phyloP scores from a whole-genome alignment of 2,329 filamentous ascomycete genomes.

The Penicillium janthinellum region DNA sequence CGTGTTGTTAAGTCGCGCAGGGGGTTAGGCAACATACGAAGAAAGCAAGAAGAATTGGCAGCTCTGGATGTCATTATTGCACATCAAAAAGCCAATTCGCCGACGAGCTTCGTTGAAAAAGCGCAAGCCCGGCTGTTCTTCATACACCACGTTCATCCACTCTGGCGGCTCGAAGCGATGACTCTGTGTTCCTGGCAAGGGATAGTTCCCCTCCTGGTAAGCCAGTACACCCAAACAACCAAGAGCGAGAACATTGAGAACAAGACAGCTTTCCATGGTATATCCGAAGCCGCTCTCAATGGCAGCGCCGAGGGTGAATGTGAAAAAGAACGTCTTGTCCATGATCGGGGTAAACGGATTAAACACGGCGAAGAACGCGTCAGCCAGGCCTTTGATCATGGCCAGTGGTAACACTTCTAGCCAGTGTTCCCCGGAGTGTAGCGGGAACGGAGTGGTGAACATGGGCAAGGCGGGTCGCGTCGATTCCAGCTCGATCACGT shows the following conservation, averaged over 20 bases:
- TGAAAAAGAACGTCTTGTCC: conserved; percentile 55
- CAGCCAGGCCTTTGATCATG: conserved; percentile 54
- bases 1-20: neutral
- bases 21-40: conserved; percentile 35
- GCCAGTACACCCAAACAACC: conserved; percentile 54
- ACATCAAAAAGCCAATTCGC: conserved; percentile 55
- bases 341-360: conserved; percentile 57
- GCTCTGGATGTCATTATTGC: conserved; percentile 52
- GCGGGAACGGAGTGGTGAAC: conserved; percentile 40
- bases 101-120: conserved; percentile 59
- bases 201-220: conserved; percentile 53
- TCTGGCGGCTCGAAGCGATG: conserved; percentile 40
- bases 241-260: conserved; percentile 54
- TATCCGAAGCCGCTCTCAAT: conserved; percentile 55
- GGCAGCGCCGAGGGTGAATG: conserved; percentile 52
- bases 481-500: conserved; percentile 54
- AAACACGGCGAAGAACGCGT: conserved; percentile 58
- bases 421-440: conserved; percentile 45
- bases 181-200: conserved; percentile 41
- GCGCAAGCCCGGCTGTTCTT: conserved; percentile 50
- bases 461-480: conserved; percentile 48
- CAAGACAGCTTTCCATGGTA: conserved; percentile 55
- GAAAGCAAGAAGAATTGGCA: conserved; percentile 57
- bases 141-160: conserved; percentile 41
- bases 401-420: conserved; percentile 51